A percentile compares a stretch with the other conserved stretches of the same genome.
phyloP scores from a whole-genome alignment of 2,329 filamentous ascomycete genomes.

The Pseudogymnoascus destructans region DNA sequence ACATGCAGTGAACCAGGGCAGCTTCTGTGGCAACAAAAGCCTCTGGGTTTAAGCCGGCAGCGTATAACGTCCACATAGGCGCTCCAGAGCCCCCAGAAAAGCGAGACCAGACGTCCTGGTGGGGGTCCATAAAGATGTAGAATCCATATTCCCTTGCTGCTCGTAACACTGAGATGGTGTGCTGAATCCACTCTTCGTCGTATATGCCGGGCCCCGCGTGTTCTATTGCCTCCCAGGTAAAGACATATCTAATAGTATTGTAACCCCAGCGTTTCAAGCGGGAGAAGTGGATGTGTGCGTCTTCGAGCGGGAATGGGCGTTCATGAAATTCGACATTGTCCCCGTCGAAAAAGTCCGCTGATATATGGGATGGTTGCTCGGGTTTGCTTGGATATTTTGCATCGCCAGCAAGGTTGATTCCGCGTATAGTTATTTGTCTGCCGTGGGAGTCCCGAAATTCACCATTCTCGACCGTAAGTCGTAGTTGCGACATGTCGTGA shows the following conservation, averaged over 20 bases:
- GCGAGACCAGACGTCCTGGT: slow-evolving; percentile 97
- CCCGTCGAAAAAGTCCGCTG: slow-evolving; percentile 76
- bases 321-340: slow-evolving; percentile 83
- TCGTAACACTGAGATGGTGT: slow-evolving; percentile 75
- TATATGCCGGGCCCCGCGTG: slow-evolving; percentile 81
- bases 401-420: slow-evolving; percentile 88
- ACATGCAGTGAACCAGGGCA: slow-evolving; percentile 89
- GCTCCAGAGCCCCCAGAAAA: slow-evolving; percentile 91
- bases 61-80: slow-evolving; percentile 95
- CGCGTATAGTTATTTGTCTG: slow-evolving; percentile 76
- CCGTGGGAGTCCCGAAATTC: slow-evolving; percentile 71
- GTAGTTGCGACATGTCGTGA: slow-evolving; percentile 53
- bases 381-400: slow-evolving; percentile 78
- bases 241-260: slow-evolving; percentile 92
- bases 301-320: slow-evolving; percentile 69
- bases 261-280: slow-evolving; percentile 81
- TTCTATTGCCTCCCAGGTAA: slow-evolving; percentile 99
- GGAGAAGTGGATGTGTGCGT: slow-evolving; percentile 77
- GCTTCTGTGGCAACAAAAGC: slow-evolving; percentile 79
- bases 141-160: slow-evolving; percentile 84
- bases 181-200: slow-evolving; percentile 84
- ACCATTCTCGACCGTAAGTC: slow-evolving; percentile 71
- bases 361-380: slow-evolving; percentile 65
- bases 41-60: slow-evolving; percentile 77
- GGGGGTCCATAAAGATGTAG: slow-evolving; percentile 96